Evolutionary conservation across 208 protist species (phyloP), one percentile per base, ranked within the genome.

Genomic region (Crithidia brevicula): DNA sequence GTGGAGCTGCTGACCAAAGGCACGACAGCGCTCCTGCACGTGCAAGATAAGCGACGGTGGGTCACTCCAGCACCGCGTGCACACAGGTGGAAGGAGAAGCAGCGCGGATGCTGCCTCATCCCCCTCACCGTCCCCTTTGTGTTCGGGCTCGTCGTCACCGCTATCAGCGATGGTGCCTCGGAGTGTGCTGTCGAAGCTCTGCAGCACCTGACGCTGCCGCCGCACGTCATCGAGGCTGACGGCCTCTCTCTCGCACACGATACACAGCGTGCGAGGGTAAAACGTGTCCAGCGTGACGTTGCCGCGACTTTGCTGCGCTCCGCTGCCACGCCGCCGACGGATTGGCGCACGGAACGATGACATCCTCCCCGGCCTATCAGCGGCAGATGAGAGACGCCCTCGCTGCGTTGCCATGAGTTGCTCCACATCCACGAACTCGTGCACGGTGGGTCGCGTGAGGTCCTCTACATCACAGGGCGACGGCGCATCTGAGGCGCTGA

Each of bases 201-300:
- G 22, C 30, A 71, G 34, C 28, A 61, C 52, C 8, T 45, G n/a
- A 11, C 46, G 47, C 45, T 80, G 70, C 7, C 43, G 72, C n/a
- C 49, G 66, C n/a, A 68, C 20, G 40, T 79, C 72, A 22, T 75
- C 68, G 9, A 74, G 50, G 28, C 65, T 72, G 13, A 85, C 74
- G 18, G 36, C 40, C 42, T 67, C 57, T 11, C 46, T 53, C 33
- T 77, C 71, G 42, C 83, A 89, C 18, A 81, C 69, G 1, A 81
- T 70, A 47, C 83, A 89, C 16, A 70, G 50, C 1, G 67, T 72
- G 33, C 70, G 67, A 0, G 77, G 74, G 52, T 78, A 89, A 51
- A 76, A 86, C 3, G 47, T 67, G 62, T 89, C 83, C 2, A 89
- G 60, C 20, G 83, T 89, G 22, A 43, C 31, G 62, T 57, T 68